Conservation (phyloP, 371 early-diverging fungal species). For the Actinomucor elegans region DNA sequence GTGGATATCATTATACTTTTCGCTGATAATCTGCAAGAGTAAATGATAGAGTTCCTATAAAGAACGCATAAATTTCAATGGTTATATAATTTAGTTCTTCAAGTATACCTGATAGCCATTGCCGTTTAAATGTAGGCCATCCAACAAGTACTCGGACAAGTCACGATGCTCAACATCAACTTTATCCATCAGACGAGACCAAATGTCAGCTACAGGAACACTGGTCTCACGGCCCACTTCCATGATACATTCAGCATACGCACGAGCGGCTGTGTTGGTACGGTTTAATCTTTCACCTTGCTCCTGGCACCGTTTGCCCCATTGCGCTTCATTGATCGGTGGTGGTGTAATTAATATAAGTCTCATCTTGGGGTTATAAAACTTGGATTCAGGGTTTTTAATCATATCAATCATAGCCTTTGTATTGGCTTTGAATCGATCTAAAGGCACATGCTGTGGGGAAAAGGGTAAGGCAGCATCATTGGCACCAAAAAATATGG, state of each 20-base stretch:
- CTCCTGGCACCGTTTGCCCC: conserved; percentile 39
- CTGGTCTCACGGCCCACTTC: conserved; percentile 45
- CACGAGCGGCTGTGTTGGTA: conserved; percentile 33
- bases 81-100: background rate
- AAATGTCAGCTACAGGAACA: conserved; percentile 59
- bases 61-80: background rate
- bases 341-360: conserved; percentile 80
- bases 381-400: conserved; percentile 47
- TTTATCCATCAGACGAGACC: conserved; percentile 51
- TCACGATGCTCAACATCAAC: conserved; percentile 6
- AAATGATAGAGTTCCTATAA: conserved; percentile 27
- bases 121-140: conserved; percentile 67
- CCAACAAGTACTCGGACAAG: conserved; percentile 47
- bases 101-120: conserved; percentile 64
- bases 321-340: conserved; percentile 61
- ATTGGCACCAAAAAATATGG: conserved; percentile 85
- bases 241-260: conserved; percentile 64
- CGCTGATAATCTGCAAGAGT: conserved; percentile 31
- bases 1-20: conserved; percentile 37
- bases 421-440: conserved; percentile 60
- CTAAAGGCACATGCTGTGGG: conserved; percentile 68
- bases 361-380: conserved; percentile 55
- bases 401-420: conserved; percentile 53
- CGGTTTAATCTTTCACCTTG: conserved; percentile 51
- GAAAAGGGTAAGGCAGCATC: conserved; percentile 65